Conservation (phyloP, 2,329 filamentous ascomycete species). For the Aspergillus caelatus region DNA sequence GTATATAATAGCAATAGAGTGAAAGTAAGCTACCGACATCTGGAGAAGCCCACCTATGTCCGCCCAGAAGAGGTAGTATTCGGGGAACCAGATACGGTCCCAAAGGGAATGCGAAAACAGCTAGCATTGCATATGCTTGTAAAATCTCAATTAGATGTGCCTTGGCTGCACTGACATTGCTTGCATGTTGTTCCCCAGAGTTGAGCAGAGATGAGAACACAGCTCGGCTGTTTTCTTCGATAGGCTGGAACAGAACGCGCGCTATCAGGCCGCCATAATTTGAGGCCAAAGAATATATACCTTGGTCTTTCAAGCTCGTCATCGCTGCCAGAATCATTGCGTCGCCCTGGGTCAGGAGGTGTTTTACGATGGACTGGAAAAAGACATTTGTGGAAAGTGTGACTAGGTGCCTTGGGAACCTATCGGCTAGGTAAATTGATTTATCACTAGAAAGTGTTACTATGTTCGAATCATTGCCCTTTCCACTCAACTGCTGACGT, state of each 20-base stretch:
- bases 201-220: conserved; percentile 82
- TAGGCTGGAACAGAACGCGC: conserved; percentile 86
- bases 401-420: conserved; percentile 72
- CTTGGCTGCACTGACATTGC: conserved; percentile 31
- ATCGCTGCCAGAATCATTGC: conserved; percentile 81
- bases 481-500: conserved; percentile 19
- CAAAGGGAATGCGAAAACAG: conserved; percentile 67
- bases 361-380: conserved; percentile 86
- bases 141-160: conserved; percentile 57
- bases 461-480: not conserved
- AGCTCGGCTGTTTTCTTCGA: conserved; percentile 90
- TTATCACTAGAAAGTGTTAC: conserved; percentile 28
- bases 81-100: conserved; percentile 76
- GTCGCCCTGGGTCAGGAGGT: conserved; percentile 91
- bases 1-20: conserved; percentile 89
- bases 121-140: conserved; percentile 73
- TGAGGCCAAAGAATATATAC: conserved; percentile 87
- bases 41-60: conserved; percentile 72
- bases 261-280: conserved; percentile 93
- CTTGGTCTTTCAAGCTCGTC: conserved; percentile 78
- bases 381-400: conserved; percentile 79
- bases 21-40: conserved; percentile 75
- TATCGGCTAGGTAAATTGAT: conserved; percentile 55
- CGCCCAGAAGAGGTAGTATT: conserved; percentile 74
- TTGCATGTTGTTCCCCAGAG: conserved; percentile 31